Evolutionary conservation across 1,284 basidiomycete genomes (phyloP).

Genomic region (Calocybe gambosa): DNA sequence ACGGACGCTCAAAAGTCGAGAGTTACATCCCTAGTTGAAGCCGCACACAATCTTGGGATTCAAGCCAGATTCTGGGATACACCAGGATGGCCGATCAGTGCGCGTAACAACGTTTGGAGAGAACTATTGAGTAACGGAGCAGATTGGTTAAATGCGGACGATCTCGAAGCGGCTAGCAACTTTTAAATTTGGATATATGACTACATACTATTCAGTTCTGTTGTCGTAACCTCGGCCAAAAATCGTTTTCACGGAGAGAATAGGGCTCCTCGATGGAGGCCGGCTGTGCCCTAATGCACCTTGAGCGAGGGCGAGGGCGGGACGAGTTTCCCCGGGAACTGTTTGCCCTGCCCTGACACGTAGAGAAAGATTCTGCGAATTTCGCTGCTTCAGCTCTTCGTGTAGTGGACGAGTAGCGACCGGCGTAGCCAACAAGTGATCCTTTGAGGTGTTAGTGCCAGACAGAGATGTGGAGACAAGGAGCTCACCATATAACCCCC

Average conservation of each 20-base stretch:
- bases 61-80: conserved; percentile 49
- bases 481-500: conserved; percentile 42
- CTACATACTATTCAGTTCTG: conserved; percentile 16
- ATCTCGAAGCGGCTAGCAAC: conserved; percentile 38
- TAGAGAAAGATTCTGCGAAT: conserved; percentile 24
- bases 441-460: conserved; percentile 27
- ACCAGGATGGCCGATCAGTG: conserved; percentile 42
- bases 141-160: conserved; percentile 52
- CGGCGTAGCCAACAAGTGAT: conserved; percentile 48
- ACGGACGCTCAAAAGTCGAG: conserved; percentile 29
- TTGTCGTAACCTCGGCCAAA: conserved; percentile 27
- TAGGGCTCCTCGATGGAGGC: conserved; percentile 19
- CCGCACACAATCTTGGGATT: conserved; percentile 41
- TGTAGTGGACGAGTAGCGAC: conserved; percentile 34
- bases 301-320: conserved; percentile 40
- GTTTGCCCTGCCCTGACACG: conserved; percentile 41
- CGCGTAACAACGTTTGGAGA: conserved; percentile 39
- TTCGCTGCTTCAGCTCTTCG: conserved; percentile 30
- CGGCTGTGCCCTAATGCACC: conserved; percentile 40
- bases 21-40: conserved; percentile 32
- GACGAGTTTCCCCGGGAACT: conserved; percentile 42
- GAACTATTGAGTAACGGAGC: conserved; percentile 37
- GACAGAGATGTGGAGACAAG: neutral
- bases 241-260: conserved; percentile 25
- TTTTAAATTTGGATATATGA: conserved; percentile 23